A percentile compares a stretch with the other conserved stretches of the same genome.
Conservation (phyloP, 805 yeast species). For the Metschnikowia anglica region DNA sequence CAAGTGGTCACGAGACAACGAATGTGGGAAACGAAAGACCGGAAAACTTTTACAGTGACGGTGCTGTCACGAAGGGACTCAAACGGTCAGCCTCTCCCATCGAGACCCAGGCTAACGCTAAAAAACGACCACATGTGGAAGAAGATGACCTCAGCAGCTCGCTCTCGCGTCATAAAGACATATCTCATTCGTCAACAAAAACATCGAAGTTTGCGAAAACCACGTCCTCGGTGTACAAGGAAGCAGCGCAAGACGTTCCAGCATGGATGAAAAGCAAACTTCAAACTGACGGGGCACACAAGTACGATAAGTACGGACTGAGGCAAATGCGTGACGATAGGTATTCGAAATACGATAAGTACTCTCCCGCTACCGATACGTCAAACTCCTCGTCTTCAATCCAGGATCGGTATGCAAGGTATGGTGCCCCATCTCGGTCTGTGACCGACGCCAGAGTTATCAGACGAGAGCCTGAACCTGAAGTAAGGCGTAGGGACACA, state of each 20-base stretch:
- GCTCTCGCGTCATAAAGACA: slow-evolving; percentile 17
- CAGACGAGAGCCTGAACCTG: slow-evolving; percentile 20
- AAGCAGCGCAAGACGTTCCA: slow-evolving; percentile 29
- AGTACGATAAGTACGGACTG: slow-evolving; percentile 42
- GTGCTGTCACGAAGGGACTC: background rate
- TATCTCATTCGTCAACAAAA: background rate
- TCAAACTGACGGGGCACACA: slow-evolving; percentile 24
- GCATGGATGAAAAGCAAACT: slow-evolving; percentile 39
- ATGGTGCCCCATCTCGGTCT: slow-evolving; percentile 17
- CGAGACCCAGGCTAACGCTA: background rate
- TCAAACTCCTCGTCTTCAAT: too few species aligned
- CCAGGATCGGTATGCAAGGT: slow-evolving; percentile 19
- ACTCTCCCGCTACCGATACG: slow-evolving; percentile 1
- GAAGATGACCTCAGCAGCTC: slow-evolving; percentile 17
- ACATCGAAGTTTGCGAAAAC: slow-evolving; percentile 3
- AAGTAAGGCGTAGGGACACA: slow-evolving; percentile 11
- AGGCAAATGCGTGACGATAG: slow-evolving; percentile 13
- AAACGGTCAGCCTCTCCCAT: background rate
- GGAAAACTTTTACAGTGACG: too few species aligned
- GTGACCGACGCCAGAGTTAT: slow-evolving; percentile 16
- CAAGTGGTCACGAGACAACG: too few species aligned
- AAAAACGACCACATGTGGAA: slow-evolving; percentile 3
- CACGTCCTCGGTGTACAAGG: slow-evolving; percentile 29
- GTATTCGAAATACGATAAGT: slow-evolving; percentile 15
- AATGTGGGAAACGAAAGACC: too few species aligned